Evolutionary conservation across 106 monocot species (phyloP).

Genomic region (Allium cepa): DNA sequence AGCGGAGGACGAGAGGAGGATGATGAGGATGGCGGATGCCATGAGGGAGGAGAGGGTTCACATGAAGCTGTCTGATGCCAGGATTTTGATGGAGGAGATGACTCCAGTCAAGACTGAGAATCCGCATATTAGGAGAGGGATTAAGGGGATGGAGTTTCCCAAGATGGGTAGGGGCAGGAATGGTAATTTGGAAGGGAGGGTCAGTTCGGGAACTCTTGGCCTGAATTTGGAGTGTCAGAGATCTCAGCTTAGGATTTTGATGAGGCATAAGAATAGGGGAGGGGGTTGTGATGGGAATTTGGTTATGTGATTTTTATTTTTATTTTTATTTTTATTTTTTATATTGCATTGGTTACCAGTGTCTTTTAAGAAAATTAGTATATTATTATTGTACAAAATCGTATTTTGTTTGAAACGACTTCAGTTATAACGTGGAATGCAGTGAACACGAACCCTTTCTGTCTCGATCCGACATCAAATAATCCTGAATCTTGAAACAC

Average conservation of each 20-base stretch:
- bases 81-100: conserved; percentile 1
- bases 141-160: conserved; percentile 86
- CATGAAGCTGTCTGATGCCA: conserved; percentile 6
- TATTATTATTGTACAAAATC: no score
- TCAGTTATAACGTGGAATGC: no score
- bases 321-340: neutral
- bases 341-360: no score
- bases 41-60: conserved; percentile 11
- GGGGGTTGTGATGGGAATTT: conserved; percentile 12
- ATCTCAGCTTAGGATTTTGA: conserved; percentile 39
- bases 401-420: no score
- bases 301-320: conserved; percentile 8
- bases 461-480: no score
- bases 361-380: no score
- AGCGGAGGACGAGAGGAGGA: conserved; percentile 22
- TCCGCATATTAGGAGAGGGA: conserved; percentile 80
- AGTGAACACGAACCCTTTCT: no score
- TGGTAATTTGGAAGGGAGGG: conserved; percentile 6
- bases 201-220: neutral
- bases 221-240: conserved; percentile 49
- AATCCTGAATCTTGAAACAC: no score
- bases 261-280: conserved; percentile 18
- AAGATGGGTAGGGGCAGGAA: conserved; percentile 18
- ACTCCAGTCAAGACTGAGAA: conserved; percentile 30
- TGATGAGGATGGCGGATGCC: conserved; percentile 12